Evolutionary conservation across 2,329 filamentous ascomycete genomes (phyloP).

Genomic region (Aureobasidium sp.): DNA sequence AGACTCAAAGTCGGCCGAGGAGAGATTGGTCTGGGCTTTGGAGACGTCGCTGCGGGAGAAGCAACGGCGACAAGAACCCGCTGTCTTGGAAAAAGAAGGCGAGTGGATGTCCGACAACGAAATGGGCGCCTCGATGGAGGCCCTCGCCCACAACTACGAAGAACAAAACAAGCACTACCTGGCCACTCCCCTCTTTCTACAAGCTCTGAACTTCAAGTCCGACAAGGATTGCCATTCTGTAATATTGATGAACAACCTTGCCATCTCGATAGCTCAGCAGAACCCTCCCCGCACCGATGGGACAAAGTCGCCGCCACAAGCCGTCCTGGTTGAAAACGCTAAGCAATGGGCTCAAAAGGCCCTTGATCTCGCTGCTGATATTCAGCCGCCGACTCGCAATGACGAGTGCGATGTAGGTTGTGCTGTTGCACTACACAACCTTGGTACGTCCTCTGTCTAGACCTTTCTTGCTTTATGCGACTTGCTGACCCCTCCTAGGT

Average conservation of each 20-base stretch:
- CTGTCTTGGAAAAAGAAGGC: conserved; percentile 58
- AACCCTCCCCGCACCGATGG: conserved; percentile 30
- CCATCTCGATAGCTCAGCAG: conserved; percentile 66
- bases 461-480: not conserved
- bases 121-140: conserved; percentile 55
- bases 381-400: conserved; percentile 59
- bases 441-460: conserved; percentile 32
- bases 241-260: conserved; percentile 79
- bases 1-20: conserved; percentile 66
- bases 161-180: conserved; percentile 68
- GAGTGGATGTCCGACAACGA: conserved; percentile 65
- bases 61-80: conserved; percentile 57
- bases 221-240: conserved; percentile 66
- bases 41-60: conserved; percentile 72
- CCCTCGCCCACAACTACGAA: conserved; percentile 71
- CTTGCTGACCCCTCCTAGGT: conserved; percentile 34
- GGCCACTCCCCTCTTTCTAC: conserved; percentile 77
- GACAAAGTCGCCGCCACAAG: conserved; percentile 31
- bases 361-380: conserved; percentile 57
- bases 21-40: conserved; percentile 70
- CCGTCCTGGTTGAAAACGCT: conserved; percentile 61
- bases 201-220: conserved; percentile 66
- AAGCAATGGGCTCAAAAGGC: conserved; percentile 75
- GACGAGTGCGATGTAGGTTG: conserved; percentile 80
- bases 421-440: conserved; percentile 75